Conservation (phyloP, 371 early-diverging fungal genomes). For the Circinella minor region DNA sequence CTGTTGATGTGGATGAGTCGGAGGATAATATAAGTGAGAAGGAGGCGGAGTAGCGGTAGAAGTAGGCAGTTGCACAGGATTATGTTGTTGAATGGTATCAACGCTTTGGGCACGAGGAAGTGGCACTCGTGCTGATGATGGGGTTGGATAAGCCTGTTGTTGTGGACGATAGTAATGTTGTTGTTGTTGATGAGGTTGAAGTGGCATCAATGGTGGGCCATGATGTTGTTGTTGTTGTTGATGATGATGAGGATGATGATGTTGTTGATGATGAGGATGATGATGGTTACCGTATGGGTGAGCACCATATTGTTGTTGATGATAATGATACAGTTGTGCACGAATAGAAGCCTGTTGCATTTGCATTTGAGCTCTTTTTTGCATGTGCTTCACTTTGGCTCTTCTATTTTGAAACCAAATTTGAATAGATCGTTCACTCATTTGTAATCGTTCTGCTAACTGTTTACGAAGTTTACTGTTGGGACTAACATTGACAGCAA, state of each 20-base stretch:
- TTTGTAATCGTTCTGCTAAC: slow-evolving; percentile 84
- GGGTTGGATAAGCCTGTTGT: slow-evolving; percentile 17
- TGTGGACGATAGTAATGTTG: slow-evolving; percentile 1
- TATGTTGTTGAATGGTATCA: slow-evolving; percentile 21
- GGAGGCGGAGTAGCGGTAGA: slow-evolving; percentile 9
- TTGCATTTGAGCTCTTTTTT: slow-evolving; percentile 61
- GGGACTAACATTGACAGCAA: slow-evolving; percentile 73
- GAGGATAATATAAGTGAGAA: slow-evolving; percentile 4
- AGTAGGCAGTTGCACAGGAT: neutral
- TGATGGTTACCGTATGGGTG: slow-evolving; percentile 15
- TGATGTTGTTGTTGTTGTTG: slow-evolving; percentile 10
- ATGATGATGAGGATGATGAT: neutral
- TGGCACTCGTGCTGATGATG: slow-evolving; percentile 17
- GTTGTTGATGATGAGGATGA: slow-evolving; percentile 17
- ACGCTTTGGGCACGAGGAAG: slow-evolving; percentile 42
- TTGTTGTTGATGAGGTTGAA: slow-evolving; percentile 12
- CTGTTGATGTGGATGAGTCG: slow-evolving; percentile 5
- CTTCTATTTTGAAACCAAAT: slow-evolving; percentile 99
- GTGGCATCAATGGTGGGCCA: neutral
- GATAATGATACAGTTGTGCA: slow-evolving; percentile 36
- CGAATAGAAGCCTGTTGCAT: slow-evolving; percentile 42
- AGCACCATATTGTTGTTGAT: slow-evolving; percentile 25
- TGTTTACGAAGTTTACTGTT: slow-evolving; percentile 85
- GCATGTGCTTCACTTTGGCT: slow-evolving; percentile 87
- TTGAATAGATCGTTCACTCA: slow-evolving; percentile 94